Base-by-base conservation (phyloP, 2,329 filamentous ascomycete species). In the Pseudocercospora cruenta region DNA sequence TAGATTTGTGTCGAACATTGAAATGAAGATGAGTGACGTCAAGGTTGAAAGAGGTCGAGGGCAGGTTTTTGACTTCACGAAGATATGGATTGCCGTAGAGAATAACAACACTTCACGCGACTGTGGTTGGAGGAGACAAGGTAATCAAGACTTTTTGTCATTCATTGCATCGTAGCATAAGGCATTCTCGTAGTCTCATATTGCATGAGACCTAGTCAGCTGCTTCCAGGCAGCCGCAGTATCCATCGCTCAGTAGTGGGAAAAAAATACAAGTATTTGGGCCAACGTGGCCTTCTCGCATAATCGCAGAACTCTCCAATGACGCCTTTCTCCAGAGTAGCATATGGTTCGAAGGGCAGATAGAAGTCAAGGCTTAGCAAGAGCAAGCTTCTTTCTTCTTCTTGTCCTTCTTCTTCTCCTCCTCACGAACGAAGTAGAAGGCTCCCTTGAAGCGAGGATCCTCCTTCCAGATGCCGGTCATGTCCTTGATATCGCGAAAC, bases 401-500 rank as follows among this genome's bases (percentile, higher is more conserved):
- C 67, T 69, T 67, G 36, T 36, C 63, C 55, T 72, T 66, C 66
- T 73, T 67, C 67, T 74, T 67, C 60, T 73, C 64, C 65, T 72
- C 69, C 57, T 72, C 73, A 28, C 75, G 68, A 43, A 76, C 65
- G 66, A 79, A 78, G 69, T 77, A 78, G 64, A 67, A 76, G n/a
- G 71, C 67, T 51, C 74, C 75, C 16, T 75, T 71, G 60, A 71
- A 76, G 54, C 76, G 71, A 10, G 74, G 71, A 61, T 79, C 75
- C 49, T 73, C 69, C 70, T 75, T 75, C 77, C 77, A 79, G 54
- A 70, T 71, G 28, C 77, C 77, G 10, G 69, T 72, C 54, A 78
- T 65, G 43, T 74, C 75, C 68, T 77, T 76, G 66, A 77, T 76
- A 12, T 72, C 71, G 28, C 71, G 66, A 64, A 75, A 78, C 6